Conservation (phyloP, 495 filamentous ascomycete species). For the Daldinia bambusicola region DNA sequence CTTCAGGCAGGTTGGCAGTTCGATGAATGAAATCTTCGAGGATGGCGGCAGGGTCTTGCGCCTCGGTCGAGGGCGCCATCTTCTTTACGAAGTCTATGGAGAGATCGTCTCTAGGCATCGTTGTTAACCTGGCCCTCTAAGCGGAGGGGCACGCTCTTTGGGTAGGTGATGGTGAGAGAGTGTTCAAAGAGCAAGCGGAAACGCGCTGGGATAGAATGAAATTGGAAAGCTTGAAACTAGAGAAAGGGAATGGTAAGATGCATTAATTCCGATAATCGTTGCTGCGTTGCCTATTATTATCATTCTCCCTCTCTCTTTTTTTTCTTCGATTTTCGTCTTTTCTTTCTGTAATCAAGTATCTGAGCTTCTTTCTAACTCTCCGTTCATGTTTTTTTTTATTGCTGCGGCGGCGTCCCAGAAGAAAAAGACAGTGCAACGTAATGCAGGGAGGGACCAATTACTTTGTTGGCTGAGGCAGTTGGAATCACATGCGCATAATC, state of each 20-base stretch:
- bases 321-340: not conserved
- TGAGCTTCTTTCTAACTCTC: not conserved
- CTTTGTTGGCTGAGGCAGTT: conserved; percentile 8
- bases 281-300: conserved; percentile 7
- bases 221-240: not conserved
- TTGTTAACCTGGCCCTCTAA: conserved; percentile 56
- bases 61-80: conserved; percentile 62
- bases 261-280: conserved; percentile 13
- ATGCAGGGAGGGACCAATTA: not conserved
- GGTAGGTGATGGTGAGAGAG: conserved; percentile 24
- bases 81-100: conserved; percentile 67
- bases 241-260: conserved; percentile 1
- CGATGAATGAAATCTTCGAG: conserved; percentile 90
- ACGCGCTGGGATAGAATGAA: conserved; percentile 4
- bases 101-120: conserved; percentile 71
- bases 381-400: not conserved
- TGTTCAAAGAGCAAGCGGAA: conserved; percentile 15
- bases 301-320: conserved; percentile 4
- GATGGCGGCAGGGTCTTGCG: conserved; percentile 82
- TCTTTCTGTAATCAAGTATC: not conserved
- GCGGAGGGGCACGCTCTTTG: conserved; percentile 40
- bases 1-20: conserved; percentile 88
- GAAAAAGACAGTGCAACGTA: conserved; percentile 11
- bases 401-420: not conserved
- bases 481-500: conserved; percentile 35